Conservation (phyloP, 2,329 filamentous ascomycete species). For the Helicocarpus griseus region DNA sequence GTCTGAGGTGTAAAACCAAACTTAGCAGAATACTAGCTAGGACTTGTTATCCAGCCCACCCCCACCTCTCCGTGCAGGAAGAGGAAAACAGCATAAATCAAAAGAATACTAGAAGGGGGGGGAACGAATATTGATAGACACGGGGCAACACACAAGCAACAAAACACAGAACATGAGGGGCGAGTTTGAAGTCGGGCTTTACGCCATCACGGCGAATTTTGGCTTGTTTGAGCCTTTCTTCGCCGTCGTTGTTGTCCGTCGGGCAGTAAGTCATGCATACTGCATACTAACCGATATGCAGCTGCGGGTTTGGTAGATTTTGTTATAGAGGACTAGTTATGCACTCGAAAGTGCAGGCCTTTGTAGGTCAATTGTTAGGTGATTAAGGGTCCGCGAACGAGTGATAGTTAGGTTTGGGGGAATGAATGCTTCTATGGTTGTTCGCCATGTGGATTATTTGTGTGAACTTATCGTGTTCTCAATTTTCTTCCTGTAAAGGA, state of each 20-base stretch:
- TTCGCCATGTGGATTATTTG: neutral
- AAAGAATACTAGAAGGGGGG: neutral
- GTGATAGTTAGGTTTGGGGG: neutral
- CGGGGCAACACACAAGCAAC: neutral
- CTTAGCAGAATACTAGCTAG: too few species aligned
- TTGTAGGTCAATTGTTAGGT: neutral
- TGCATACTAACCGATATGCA: neutral
- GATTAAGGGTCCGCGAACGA: neutral
- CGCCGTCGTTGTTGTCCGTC: neutral
- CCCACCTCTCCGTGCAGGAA: neutral
- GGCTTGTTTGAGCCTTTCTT: neutral
- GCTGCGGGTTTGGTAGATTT: neutral
- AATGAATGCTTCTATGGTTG: neutral
- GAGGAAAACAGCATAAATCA: neutral
- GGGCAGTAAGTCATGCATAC: slow-evolving; percentile 1
- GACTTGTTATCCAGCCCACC: neutral
- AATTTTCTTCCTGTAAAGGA: neutral
- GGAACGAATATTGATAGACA: neutral
- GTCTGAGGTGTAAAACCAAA: neutral
- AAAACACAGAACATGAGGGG: neutral
- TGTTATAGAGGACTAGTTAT: neutral
- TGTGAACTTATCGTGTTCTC: neutral
- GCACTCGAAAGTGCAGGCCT: neutral
- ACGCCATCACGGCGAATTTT: too few species aligned
- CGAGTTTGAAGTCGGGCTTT: too few species aligned